A percentile compares a stretch with the other conserved stretches of the same genome.
These are phyloP conservation scores for Phytophthora sansomeana DNA, from an alignment of 352 stramenopile genomes.

Conservation along the genomic window DNA sequence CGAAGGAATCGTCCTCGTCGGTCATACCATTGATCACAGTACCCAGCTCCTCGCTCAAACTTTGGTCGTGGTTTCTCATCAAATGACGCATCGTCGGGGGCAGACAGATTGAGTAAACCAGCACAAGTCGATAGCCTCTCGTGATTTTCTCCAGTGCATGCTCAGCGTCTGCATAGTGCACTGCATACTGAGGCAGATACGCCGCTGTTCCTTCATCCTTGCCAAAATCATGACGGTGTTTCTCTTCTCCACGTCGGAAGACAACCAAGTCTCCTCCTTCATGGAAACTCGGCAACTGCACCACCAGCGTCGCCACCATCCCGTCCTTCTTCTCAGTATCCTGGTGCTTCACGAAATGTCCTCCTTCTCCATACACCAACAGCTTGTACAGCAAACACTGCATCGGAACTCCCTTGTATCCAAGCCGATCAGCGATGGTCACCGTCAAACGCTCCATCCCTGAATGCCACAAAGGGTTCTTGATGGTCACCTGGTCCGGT, in stretches of 20 bases:
- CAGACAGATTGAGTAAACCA: slow-evolving; percentile 40
- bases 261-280: slow-evolving; percentile 39
- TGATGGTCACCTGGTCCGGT: slow-evolving; percentile 7
- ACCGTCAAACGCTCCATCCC: slow-evolving; percentile 9
- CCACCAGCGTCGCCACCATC: slow-evolving; percentile 61
- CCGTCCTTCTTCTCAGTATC: slow-evolving; percentile 66
- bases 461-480: slow-evolving; percentile 13
- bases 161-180: slow-evolving; percentile 38
- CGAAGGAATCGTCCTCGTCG: slow-evolving; percentile 42
- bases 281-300: slow-evolving; percentile 40
- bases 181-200: slow-evolving; percentile 26
- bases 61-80: not conserved
- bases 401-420: not conserved
- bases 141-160: slow-evolving; percentile 30
- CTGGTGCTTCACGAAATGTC: slow-evolving; percentile 32
- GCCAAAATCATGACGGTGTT: slow-evolving; percentile 32
- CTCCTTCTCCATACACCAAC: not conserved
- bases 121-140: slow-evolving; percentile 30
- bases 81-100: slow-evolving; percentile 21
- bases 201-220: slow-evolving; percentile 17
- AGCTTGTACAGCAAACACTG: not conserved
- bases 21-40: slow-evolving; percentile 32
- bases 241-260: slow-evolving; percentile 9
- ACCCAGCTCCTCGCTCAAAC: not conserved
- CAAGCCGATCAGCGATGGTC: not conserved